Evolutionary conservation across 2,329 filamentous ascomycete genomes (phyloP), one percentile per base, ranked within the genome.

Genomic region (Epichloe sylvatica): DNA sequence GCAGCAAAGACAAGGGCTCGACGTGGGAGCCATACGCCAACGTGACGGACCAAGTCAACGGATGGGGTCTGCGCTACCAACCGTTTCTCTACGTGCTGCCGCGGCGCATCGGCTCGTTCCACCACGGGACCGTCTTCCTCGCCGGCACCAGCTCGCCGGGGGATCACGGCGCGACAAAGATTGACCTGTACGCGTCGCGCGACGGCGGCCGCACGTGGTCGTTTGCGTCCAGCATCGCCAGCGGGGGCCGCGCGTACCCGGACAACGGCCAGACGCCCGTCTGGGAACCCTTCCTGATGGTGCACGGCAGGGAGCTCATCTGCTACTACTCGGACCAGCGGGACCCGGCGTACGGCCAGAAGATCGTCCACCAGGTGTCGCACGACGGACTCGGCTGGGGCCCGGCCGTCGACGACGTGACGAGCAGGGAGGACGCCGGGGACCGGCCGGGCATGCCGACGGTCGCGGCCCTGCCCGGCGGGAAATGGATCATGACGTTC

Each of bases 41-140:
- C 3, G 36, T 46, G 15, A 39, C 21, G 36, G 45, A 46, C 11
- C 35, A 46, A 21, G 45, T 46, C 11, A 46, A 46, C 23, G 23
- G 36, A 39, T 46, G 45, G 45, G 45, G 45, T 6, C 35, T 46
- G 13, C 36, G 45, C 11, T 46, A 46, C n/a, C 45, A 46, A 15
- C 45, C 45, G 3, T 39, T 39, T 15, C 36, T 46, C 17, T 46
- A 46, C 23, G 36, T 39, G 5, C 15, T 46, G 17, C 36, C 45
- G 4, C 45, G 38, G 4, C 9, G 4, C 2, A 39, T 46, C 17
- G 45, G 45, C 8, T 12, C 30, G 13, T 33, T 39, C 13, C 45
- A 35, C 21, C 5, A 15, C 6, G 45, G 45, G 2, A 46, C 45
- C n/a, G 30, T 46, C 17, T 23, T 46, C 6, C 36, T 46, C 9